Evolutionary conservation across 2,329 filamentous ascomycete species (phyloP), one percentile per base, ranked within the genome.

Genomic region (Alternaria sp.): DNA sequence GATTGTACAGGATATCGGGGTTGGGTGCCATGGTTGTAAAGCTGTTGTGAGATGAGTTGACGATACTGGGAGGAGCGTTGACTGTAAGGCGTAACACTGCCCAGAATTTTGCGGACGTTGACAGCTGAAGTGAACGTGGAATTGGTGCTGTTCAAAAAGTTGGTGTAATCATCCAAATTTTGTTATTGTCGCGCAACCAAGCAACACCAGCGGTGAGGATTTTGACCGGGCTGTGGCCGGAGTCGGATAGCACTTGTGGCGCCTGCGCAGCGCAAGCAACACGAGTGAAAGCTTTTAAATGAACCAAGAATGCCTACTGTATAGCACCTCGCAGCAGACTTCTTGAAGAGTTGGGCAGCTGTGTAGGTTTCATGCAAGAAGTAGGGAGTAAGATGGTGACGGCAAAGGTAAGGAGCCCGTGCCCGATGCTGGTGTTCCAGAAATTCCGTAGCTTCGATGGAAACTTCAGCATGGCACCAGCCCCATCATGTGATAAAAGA

Each of bases 361-460:
- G 32, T 8, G 18, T 16, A 36, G 22, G 34, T 51, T 51, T 47
- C n/a, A 41, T 34, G 34, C 57, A 54, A 51, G 39, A 47, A 39
- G 46, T 47, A 47, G 38, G 42, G 20, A 34, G 22, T 30, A 18
- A 61, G 38, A 26, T 58, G 55, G 55, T 58, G 39, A 58, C 41
- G 44, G 46, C 52, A 32, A 49, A 26, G 59, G 49, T 49, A 28
- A 42, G 54, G 41, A 60, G 59, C 55, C 54, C 43, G 59, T 54
- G 59, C 59, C 57, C 54, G 24, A 36, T 49, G 30, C 30, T 51
- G 49, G 49, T 51, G 53, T 60, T 60, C 57, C 54, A 57, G 57
- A 60, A 60, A 60, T 57, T 52, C 53, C 57, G 57, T 60, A 60
- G 41, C 39, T 18, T 57, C 55, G 39, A 46, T 41, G 57, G 53